phyloP scores from a whole-genome alignment of 169 alveolate genomes.

The Eimeria mitis region DNA sequence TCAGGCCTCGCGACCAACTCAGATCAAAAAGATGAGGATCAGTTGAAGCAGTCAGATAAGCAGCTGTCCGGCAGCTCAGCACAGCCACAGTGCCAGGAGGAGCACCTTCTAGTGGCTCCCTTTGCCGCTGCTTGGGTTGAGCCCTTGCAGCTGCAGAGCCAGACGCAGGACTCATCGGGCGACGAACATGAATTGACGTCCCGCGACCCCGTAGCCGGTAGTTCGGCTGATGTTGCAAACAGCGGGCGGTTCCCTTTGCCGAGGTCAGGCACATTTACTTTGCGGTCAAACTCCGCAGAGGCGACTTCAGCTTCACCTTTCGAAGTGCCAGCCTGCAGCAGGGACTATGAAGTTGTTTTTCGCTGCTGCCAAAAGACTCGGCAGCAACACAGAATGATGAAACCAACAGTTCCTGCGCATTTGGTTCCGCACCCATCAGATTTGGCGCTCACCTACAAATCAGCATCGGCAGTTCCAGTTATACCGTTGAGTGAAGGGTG shows the following conservation, averaged over 20 bases:
- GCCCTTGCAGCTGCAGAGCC: constrained; percentile 30
- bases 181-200: background rate
- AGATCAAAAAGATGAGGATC: background rate
- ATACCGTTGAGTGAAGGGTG: background rate
- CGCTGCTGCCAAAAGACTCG: background rate
- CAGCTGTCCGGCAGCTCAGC: background rate
- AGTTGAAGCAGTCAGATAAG: background rate
- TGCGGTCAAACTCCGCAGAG: background rate
- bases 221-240: background rate
- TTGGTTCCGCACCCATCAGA: constrained; percentile 6
- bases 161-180: background rate
- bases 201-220: background rate
- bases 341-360: constrained; percentile 29
- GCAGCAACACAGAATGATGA: background rate
- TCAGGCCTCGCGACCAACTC: background rate
- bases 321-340: constrained; percentile 1
- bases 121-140: constrained; percentile 50
- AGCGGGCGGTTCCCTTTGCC: background rate
- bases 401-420: background rate
- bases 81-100: background rate
- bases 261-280: background rate
- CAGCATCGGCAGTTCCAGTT: constrained; percentile 48
- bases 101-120: constrained; percentile 43
- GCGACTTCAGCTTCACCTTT: background rate
- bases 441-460: constrained; percentile 17